Evolutionary conservation across 495 filamentous ascomycete species (phyloP).

Genomic region (Pyronema domesticum): DNA sequence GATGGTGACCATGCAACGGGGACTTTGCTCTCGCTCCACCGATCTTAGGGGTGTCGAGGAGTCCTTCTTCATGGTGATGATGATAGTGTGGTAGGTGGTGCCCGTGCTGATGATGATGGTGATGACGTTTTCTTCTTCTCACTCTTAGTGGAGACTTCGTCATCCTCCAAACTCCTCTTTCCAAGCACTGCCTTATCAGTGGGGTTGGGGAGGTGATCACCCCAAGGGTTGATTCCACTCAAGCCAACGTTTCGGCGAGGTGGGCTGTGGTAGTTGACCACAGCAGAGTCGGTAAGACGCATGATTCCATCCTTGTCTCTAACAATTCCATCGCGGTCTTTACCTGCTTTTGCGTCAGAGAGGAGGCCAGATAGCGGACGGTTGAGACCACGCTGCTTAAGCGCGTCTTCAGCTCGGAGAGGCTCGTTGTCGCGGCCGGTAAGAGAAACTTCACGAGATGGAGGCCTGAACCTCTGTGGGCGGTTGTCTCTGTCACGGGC

Average conservation of each 20-base stretch:
- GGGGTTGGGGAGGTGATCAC: not conserved
- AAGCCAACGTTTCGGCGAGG: constrained; percentile 1
- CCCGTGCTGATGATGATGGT: constrained; percentile 30
- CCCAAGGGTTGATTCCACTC: not conserved
- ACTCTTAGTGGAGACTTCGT: constrained; percentile 19
- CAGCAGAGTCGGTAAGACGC: constrained; percentile 5
- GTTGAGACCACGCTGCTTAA: constrained; percentile 31
- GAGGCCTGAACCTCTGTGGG: constrained; percentile 18
- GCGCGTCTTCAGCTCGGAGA: constrained; percentile 41
- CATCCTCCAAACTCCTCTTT: constrained; percentile 24
- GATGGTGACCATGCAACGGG: constrained; percentile 37
- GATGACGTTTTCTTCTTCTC: constrained; percentile 26
- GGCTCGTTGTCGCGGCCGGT: constrained; percentile 29
- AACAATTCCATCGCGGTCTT: constrained; percentile 16
- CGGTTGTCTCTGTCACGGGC: constrained; percentile 21
- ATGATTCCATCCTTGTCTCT: constrained; percentile 17
- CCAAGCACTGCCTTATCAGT: not conserved
- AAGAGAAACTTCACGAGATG: constrained; percentile 19
- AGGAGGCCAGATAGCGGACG: constrained; percentile 16
- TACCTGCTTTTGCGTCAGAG: constrained; percentile 15
- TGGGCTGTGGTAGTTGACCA: constrained; percentile 11
- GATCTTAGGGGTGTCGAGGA: constrained; percentile 30
- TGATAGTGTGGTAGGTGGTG: constrained; percentile 44
- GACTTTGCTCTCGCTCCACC: constrained; percentile 26
- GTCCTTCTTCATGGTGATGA: constrained; percentile 54